These are phyloP conservation scores for Penicillium argentinense DNA, from an alignment of 495 filamentous ascomycete genomes.

Conservation along the genomic window DNA sequence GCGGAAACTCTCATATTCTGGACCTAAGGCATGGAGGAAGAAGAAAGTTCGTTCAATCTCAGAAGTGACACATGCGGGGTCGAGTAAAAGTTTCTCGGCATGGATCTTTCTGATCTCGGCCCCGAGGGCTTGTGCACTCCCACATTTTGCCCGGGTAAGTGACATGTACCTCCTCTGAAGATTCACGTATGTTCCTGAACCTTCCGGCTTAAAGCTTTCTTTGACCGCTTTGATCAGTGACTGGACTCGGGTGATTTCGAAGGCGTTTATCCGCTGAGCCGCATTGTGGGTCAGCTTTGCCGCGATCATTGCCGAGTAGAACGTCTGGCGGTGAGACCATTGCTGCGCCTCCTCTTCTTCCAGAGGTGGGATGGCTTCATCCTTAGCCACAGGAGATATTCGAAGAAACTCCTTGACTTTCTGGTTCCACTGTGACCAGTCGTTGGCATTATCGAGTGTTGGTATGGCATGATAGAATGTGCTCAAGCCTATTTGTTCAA, in stretches of 20 bases:
- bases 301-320: constrained; percentile 14
- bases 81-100: constrained; percentile 12
- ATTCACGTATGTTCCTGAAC: constrained; percentile 9
- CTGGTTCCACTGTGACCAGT: constrained; percentile 9
- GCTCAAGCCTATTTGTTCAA: constrained; percentile 9
- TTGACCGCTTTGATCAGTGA: constrained; percentile 8
- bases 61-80: constrained; percentile 12
- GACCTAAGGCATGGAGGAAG: constrained; percentile 10
- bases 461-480: constrained; percentile 6
- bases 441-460: constrained; percentile 7
- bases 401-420: constrained; percentile 10
- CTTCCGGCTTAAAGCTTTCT: constrained; percentile 13
- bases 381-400: constrained; percentile 8
- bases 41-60: constrained; percentile 18
- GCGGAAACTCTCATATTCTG: constrained; percentile 15
- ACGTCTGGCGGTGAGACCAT: constrained; percentile 8
- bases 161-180: constrained; percentile 11
- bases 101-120: constrained; percentile 14
- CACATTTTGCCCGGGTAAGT: constrained; percentile 11
- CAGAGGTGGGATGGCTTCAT: constrained; percentile 1
- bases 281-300: constrained; percentile 13
- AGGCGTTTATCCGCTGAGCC: constrained; percentile 12
- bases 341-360: constrained; percentile 8
- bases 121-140: constrained; percentile 12
- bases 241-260: constrained; percentile 8